Evolutionary conservation across 495 filamentous ascomycete genomes (phyloP).

Genomic region (Trichoderma parareesei): DNA sequence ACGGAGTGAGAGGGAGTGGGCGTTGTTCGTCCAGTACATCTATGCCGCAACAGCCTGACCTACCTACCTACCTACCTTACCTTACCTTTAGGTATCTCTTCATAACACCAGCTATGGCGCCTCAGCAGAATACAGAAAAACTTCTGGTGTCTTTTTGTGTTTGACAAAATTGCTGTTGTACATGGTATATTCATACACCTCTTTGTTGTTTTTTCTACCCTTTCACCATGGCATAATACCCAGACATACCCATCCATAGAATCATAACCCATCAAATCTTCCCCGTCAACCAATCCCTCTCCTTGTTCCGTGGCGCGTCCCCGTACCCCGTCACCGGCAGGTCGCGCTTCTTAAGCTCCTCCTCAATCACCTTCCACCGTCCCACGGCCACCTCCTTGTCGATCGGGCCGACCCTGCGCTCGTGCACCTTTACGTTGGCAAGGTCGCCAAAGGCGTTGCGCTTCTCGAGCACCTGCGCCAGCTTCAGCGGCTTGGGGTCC

Average conservation of each 20-base stretch:
- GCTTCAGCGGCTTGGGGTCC: conserved; percentile 51
- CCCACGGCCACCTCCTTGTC: conserved; percentile 70
- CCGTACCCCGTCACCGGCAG: conserved; percentile 38
- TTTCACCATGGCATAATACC: not conserved
- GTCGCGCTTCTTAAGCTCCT: conserved; percentile 57
- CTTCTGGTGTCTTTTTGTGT: not conserved
- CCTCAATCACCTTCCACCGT: conserved; percentile 75
- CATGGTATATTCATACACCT: conserved; percentile 7
- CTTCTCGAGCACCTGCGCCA: conserved; percentile 36
- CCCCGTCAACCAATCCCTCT: conserved; percentile 10
- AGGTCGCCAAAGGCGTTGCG: conserved; percentile 39
- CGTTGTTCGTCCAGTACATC: too few species aligned
- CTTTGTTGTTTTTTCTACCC: not conserved
- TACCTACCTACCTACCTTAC: too few species aligned
- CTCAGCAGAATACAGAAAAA: not conserved
- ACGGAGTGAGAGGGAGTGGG: too few species aligned
- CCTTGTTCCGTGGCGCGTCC: not conserved
- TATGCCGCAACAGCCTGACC: too few species aligned
- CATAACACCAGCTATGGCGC: too few species aligned
- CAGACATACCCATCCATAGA: not conserved
- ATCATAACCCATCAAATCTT: not conserved
- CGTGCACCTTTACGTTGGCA: conserved; percentile 62
- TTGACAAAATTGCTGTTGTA: not conserved
- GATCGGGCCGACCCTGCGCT: conserved; percentile 51
- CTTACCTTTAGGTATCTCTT: too few species aligned